These are phyloP conservation scores for Aspergillus sp. DNA, from an alignment of 2,329 filamentous ascomycete species.

Conservation along the genomic window DNA sequence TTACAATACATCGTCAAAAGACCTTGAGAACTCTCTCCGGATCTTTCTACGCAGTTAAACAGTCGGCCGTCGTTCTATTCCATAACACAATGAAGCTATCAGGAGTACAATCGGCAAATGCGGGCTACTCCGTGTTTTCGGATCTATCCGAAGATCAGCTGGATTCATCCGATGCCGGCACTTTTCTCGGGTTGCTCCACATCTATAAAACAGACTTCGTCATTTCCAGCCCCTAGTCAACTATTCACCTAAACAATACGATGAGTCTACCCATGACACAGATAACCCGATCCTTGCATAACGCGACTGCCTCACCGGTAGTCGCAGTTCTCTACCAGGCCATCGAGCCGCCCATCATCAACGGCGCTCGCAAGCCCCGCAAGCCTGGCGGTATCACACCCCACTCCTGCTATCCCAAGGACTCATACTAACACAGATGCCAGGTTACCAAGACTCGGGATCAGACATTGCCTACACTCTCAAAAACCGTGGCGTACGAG, in stretches of 20 bases:
- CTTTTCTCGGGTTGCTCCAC: background rate
- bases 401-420: background rate
- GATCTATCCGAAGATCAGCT: background rate
- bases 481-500: slow-evolving; percentile 28
- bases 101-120: no score
- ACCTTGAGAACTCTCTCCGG: no score
- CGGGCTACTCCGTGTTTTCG: background rate
- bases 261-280: background rate
- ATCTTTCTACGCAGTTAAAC: no score
- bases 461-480: slow-evolving; percentile 52
- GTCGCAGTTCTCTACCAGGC: slow-evolving; percentile 53
- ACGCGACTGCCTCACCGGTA: slow-evolving; percentile 2
- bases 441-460: slow-evolving; percentile 53
- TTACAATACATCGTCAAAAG: no score
- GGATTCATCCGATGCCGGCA: background rate
- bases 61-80: no score
- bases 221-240: background rate
- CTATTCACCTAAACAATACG: background rate
- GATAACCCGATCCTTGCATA: background rate
- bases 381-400: slow-evolving; percentile 49
- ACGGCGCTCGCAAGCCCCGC: slow-evolving; percentile 51
- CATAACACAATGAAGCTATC: no score
- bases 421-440: background rate
- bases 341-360: slow-evolving; percentile 50
- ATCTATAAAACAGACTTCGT: background rate